Evolutionary conservation across 352 stramenopile genomes (phyloP).

Genomic region (Aphanomyces euteiches): DNA sequence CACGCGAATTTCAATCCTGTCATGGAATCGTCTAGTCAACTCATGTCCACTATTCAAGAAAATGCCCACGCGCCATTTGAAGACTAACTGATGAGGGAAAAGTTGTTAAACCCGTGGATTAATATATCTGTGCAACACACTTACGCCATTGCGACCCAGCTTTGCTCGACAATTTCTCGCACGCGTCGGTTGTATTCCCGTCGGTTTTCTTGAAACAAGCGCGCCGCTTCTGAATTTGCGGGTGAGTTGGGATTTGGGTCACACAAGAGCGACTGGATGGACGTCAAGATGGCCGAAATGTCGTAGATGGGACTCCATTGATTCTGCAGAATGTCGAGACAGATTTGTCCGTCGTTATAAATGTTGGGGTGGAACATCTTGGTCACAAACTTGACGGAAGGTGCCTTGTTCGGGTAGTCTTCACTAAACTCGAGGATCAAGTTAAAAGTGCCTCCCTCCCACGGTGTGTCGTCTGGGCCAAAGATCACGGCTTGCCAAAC

Average conservation of each 20-base stretch:
- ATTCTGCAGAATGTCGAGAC: slow-evolving; percentile 99
- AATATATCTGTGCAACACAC: not conserved
- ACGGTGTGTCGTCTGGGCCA: slow-evolving; percentile 97
- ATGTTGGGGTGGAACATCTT: slow-evolving; percentile 99
- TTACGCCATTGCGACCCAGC: slow-evolving; percentile 89
- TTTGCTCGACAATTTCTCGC: slow-evolving; percentile 98
- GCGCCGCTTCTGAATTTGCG: slow-evolving; percentile 97
- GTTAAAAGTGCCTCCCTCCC: slow-evolving; percentile 98
- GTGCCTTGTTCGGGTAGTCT: slow-evolving; percentile 99
- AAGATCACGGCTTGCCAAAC: slow-evolving; percentile 93
- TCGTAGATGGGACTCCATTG: slow-evolving; percentile 99
- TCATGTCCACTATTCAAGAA: slow-evolving; percentile 51
- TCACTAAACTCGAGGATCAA: slow-evolving; percentile 98
- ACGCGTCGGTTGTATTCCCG: slow-evolving; percentile 99
- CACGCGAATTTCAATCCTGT: slow-evolving; percentile 61
- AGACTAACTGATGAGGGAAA: not conserved
- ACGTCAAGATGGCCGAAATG: slow-evolving; percentile 99
- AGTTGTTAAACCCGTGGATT: slow-evolving; percentile 9
- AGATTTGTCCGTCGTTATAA: slow-evolving; percentile 91
- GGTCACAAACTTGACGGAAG: slow-evolving; percentile 97
- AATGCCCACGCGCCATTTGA: slow-evolving; percentile 52
- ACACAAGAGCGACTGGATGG: slow-evolving; percentile 98
- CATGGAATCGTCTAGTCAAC: slow-evolving; percentile 51
- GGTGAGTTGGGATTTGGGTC: slow-evolving; percentile 99
- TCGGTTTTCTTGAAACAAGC: slow-evolving; percentile 98